These are phyloP conservation scores for Chondrus crispus DNA, from an alignment of 23 red algal genomes.

Conservation along the genomic window DNA sequence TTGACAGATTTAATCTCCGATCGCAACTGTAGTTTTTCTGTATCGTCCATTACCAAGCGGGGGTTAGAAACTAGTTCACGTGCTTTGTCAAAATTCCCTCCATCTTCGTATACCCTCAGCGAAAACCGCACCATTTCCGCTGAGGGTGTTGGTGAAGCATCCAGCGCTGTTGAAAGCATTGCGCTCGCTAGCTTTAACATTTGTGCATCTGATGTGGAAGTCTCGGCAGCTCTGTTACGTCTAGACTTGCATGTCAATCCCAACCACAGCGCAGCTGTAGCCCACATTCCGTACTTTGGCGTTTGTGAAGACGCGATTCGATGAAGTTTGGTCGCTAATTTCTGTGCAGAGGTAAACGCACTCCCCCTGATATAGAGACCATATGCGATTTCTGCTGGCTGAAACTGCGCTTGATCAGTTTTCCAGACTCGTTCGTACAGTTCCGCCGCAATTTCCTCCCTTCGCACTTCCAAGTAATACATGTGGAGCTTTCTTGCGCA, in stretches of 20 bases:
- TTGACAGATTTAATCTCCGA: background rate
- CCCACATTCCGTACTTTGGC: constrained; percentile 53
- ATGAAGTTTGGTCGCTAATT: constrained; percentile 48
- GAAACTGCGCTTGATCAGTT: constrained; percentile 3
- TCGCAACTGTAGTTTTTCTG: constrained; percentile 41
- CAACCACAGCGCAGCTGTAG: constrained; percentile 43
- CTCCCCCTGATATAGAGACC: constrained; percentile 39
- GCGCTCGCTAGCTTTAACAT: constrained; percentile 14
- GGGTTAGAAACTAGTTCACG: constrained; percentile 34
- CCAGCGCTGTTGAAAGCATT: constrained; percentile 22
- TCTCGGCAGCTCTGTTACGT: background rate
- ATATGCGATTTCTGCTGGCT: constrained; percentile 50
- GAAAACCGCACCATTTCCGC: constrained; percentile 36
- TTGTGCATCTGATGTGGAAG: background rate
- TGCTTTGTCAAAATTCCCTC: constrained; percentile 21
- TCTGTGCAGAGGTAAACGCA: constrained; percentile 35
- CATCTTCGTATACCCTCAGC: background rate
- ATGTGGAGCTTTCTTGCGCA: constrained; percentile 40
- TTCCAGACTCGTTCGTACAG: constrained; percentile 52
- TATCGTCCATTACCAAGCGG: constrained; percentile 56
- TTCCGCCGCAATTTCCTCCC: constrained; percentile 33
- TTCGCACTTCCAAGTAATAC: constrained; percentile 40
- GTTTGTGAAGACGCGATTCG: constrained; percentile 18
- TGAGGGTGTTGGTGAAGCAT: constrained; percentile 4
- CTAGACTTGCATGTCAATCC: background rate